Conservation (phyloP, 345 rosid species). For the Toxicodendron radicans region DNA sequence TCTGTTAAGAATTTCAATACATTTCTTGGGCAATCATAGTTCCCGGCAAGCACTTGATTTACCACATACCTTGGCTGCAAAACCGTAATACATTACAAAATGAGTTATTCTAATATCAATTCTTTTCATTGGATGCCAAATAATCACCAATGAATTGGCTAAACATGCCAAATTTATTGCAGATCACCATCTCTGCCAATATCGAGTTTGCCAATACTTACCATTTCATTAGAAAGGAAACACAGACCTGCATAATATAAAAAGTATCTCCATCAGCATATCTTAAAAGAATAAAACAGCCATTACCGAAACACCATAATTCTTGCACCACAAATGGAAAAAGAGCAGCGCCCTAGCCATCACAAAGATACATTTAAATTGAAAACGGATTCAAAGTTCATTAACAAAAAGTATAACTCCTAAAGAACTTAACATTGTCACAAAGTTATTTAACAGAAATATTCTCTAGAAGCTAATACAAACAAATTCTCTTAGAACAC, state of each 20-base stretch:
- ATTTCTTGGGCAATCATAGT: conserved; percentile 88
- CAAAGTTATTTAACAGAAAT: conserved; percentile 11
- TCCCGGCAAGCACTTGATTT: conserved; percentile 85
- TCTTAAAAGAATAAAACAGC: background rate
- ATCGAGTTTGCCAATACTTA: conserved; percentile 30
- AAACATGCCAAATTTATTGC: conserved; percentile 1
- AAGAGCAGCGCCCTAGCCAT: background rate
- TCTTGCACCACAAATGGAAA: background rate
- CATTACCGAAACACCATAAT: background rate
- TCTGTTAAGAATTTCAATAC: conserved; percentile 85
- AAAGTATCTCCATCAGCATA: conserved; percentile 20
- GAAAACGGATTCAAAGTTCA: background rate
- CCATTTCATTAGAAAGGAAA: conserved; percentile 96
- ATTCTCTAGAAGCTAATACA: background rate
- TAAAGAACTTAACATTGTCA: background rate
- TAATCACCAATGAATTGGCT: background rate
- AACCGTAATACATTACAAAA: background rate
- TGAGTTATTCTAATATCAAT: background rate
- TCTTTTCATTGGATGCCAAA: background rate
- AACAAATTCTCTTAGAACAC: conserved; percentile 23
- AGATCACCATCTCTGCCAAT: background rate
- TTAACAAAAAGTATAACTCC: background rate
- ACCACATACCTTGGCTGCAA: conserved; percentile 91
- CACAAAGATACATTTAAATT: background rate
- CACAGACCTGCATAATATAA: conserved; percentile 65